Evolutionary conservation across 2,329 filamentous ascomycete species (phyloP).

Genomic region (Aspergillus clavatus): DNA sequence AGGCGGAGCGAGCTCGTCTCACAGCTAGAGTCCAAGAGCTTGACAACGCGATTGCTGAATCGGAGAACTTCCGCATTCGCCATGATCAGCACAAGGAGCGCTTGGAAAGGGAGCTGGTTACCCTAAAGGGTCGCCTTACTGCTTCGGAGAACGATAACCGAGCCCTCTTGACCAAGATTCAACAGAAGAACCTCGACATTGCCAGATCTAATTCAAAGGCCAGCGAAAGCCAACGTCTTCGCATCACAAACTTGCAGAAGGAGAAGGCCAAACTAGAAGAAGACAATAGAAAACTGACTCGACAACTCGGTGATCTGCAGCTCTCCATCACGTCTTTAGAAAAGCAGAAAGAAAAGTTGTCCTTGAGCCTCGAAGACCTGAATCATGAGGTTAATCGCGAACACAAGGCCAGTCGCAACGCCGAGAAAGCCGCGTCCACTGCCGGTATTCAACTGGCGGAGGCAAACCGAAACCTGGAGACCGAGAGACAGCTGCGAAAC

Average conservation of each 20-base stretch:
- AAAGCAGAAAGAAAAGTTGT: constrained; percentile 90
- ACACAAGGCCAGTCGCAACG: constrained; percentile 81
- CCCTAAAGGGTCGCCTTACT: constrained; percentile 79
- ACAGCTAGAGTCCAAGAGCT: constrained; percentile 77
- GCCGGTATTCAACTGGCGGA: constrained; percentile 81
- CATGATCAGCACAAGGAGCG: constrained; percentile 94
- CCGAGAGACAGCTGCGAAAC: constrained; percentile 75
- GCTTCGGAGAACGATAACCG: constrained; percentile 97
- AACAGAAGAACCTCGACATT: constrained; percentile 95
- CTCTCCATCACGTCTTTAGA: constrained; percentile 76
- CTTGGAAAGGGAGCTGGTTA: constrained; percentile 83
- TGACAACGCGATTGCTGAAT: constrained; percentile 81
- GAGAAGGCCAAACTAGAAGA: constrained; percentile 83
- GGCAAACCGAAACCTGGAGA: constrained; percentile 81
- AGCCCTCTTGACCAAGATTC: constrained; percentile 90
- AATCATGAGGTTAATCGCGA: constrained; percentile 88
- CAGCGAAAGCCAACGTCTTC: constrained; percentile 73
- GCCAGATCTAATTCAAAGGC: constrained; percentile 82
- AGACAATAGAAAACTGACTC: constrained; percentile 71
- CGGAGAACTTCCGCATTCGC: constrained; percentile 80
- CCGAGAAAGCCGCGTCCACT: constrained; percentile 80
- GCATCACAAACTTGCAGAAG: constrained; percentile 69
- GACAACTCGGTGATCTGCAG: constrained; percentile 81
- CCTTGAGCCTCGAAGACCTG: constrained; percentile 81
- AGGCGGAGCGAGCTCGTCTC: constrained; percentile 71